Percentiles rank a stretch among this genome's conserved stretches.
phyloP scores from a whole-genome alignment of 257 asterid genomes.

The Thymus mandschuricus region DNA sequence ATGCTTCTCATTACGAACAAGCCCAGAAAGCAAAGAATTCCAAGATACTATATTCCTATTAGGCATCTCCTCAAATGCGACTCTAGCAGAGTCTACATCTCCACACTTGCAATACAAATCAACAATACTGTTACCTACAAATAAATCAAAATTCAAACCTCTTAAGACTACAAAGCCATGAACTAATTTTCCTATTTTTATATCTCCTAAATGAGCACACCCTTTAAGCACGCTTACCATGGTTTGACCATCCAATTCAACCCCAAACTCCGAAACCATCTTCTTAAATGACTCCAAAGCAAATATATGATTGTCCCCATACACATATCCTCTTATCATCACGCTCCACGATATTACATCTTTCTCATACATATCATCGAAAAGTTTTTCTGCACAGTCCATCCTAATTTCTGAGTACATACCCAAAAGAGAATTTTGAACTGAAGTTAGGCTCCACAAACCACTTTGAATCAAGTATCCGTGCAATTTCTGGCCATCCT shows the following conservation, averaged over 20 bases:
- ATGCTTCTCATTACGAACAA: conserved; percentile 62
- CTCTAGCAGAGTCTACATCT: conserved; percentile 59
- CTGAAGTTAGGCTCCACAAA: conserved; percentile 49
- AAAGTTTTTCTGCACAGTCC: conserved; percentile 63
- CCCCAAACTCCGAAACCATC: conserved; percentile 51
- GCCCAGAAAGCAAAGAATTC: conserved; percentile 81
- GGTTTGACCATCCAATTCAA: conserved; percentile 66
- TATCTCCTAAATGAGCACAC: conserved; percentile 52
- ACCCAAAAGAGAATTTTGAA: conserved; percentile 71
- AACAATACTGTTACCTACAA: conserved; percentile 69
- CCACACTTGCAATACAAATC: conserved; percentile 86
- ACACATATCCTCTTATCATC: conserved; percentile 64
- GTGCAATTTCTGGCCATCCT: conserved; percentile 56
- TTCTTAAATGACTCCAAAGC: conserved; percentile 55
- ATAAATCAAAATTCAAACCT: conserved; percentile 69
- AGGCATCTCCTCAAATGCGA: conserved; percentile 62
- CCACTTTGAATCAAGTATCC: conserved; percentile 64
- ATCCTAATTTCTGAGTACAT: conserved; percentile 59
- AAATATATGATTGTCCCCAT: conserved; percentile 36
- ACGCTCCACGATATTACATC: conserved; percentile 87
- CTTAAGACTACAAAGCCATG: conserved; percentile 58
- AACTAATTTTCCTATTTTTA: conserved; percentile 55
- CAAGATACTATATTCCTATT: conserved; percentile 67
- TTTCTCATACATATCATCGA: conserved; percentile 67
- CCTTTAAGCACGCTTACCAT: conserved; percentile 76